Conservation (phyloP, 1,284 basidiomycete species). For the Salmacisia buchloeana region DNA sequence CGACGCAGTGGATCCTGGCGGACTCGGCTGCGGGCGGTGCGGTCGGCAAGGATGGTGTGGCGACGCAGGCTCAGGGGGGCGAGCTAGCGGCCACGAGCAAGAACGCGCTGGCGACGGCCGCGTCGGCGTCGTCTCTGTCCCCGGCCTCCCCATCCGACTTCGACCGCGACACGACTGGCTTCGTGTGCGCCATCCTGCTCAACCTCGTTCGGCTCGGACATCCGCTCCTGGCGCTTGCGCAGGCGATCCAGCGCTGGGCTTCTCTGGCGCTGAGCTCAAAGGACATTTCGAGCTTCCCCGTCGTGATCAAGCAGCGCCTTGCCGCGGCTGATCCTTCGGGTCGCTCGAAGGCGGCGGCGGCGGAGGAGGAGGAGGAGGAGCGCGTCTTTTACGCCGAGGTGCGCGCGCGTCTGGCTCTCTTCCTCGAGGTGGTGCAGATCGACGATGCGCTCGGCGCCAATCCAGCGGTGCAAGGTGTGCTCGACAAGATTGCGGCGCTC, state of each 20-base stretch:
- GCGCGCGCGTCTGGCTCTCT: not conserved
- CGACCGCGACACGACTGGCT: not conserved
- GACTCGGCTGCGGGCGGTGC: too few relatives aligned
- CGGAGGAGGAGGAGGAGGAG: not conserved
- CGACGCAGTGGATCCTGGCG: too few relatives aligned
- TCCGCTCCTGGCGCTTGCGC: not conserved
- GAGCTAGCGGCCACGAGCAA: too few relatives aligned
- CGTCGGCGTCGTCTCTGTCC: too few relatives aligned
- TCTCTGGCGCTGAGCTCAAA: not conserved
- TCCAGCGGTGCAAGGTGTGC: not conserved
- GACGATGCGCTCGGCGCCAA: conserved; percentile 6
- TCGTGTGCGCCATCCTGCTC: not conserved
- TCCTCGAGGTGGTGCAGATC: not conserved
- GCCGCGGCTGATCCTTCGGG: not conserved
- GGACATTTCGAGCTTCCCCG: not conserved
- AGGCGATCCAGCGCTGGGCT: conserved; percentile 1
- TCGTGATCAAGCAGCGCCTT: not conserved
- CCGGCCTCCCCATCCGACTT: too few relatives aligned
- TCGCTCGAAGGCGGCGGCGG: too few relatives aligned
- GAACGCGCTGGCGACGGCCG: too few relatives aligned
- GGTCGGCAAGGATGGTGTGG: not conserved
- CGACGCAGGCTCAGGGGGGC: too few relatives aligned
- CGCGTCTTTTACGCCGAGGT: not conserved
- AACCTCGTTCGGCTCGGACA: not conserved
- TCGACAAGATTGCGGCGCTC: not conserved